Base-by-base conservation (phyloP, 352 stramenopile species). In the Phytophthora pistaciae region DNA sequence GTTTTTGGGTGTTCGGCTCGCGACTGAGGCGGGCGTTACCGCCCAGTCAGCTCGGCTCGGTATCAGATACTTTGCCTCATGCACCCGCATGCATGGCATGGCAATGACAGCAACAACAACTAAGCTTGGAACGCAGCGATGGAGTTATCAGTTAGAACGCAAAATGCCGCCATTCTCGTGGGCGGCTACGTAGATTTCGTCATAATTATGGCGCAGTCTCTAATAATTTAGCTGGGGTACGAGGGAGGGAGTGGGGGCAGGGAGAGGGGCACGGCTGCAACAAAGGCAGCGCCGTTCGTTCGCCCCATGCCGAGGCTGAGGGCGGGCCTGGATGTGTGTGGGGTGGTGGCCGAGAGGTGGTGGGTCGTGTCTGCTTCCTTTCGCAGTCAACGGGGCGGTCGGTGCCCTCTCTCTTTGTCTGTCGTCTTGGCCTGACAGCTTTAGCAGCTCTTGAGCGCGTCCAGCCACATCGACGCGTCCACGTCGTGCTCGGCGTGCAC, bases 381-480 rank as follows among this genome's bases (percentile, higher is more conserved):
- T 74, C 59, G 70, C 69, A 77, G 69, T 29, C 46, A 67, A 49
- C 29, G 31, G 46, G 46, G 42, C 21, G 5, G 36, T 27, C 23
- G 36, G 36, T 14, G 46, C 21, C n/a, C 21, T 16, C 42, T 54
- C 27, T 31, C 55, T 23, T 16, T 44, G 20, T 52, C 53, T 44
- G 20, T 55, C 53, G 44, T 48, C 40, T 60, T 33, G 23, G 60
- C 42, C 29, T 60, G 68, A 62, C 55, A 36, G 31, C 31, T 36
- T 82, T 69, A 83, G 58, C 68, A 74, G 48, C 69, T 90, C 60
- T 83, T 81, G 38, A 92, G 66, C 31, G 79, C 82, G 20, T 76
- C 63, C 60, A 90, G 71, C 85, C 85, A 92, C 63, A 75, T 70
- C 29, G 85, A 70, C 38, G 69, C 75, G 52, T 93, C 83, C 2